Percentiles rank a stretch among this genome's conserved stretches.
phyloP scores from a whole-genome alignment of 2,329 filamentous ascomycete species.

The Diaporthe capsici region DNA sequence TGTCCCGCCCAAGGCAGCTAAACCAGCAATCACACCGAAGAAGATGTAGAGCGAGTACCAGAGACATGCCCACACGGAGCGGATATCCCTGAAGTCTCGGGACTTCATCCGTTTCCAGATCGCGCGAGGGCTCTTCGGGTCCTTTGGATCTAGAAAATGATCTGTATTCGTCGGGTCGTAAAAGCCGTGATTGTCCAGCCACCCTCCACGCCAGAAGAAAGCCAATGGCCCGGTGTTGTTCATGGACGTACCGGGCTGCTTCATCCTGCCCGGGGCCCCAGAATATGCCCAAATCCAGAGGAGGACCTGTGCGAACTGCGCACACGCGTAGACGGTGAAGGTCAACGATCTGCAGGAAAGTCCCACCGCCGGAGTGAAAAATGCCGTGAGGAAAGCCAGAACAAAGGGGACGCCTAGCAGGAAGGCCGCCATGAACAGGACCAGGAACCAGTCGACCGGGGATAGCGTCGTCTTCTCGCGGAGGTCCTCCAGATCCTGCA shows the following conservation, averaged over 20 bases:
- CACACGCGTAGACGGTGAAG: slow-evolving; percentile 43
- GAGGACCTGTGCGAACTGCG: slow-evolving; percentile 42
- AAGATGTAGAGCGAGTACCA: slow-evolving; percentile 44
- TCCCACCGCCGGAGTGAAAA: slow-evolving; percentile 45
- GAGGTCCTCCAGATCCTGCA: slow-evolving; percentile 43
- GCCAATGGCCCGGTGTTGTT: background rate
- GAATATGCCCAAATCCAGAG: slow-evolving; percentile 48
- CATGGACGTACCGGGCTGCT: background rate
- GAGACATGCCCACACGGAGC: slow-evolving; percentile 35
- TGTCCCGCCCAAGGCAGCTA: slow-evolving; percentile 50
- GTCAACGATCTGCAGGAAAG: slow-evolving; percentile 47
- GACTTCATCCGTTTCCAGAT: background rate
- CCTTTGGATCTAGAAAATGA: slow-evolving; percentile 37
- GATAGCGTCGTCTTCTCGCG: slow-evolving; percentile 39
- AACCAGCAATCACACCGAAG: slow-evolving; percentile 57
- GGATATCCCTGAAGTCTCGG: slow-evolving; percentile 18
- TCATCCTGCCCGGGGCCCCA: slow-evolving; percentile 25
- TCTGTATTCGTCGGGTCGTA: slow-evolving; percentile 43
- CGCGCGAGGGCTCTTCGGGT: background rate
- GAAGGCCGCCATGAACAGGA: slow-evolving; percentile 42
- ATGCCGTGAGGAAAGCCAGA: slow-evolving; percentile 46
- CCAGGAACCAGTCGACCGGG: slow-evolving; percentile 42
- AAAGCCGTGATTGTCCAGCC: slow-evolving; percentile 44
- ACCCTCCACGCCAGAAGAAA: slow-evolving; percentile 43
- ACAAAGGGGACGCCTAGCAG: slow-evolving; percentile 44